phyloP scores from a whole-genome alignment of 768 basidiomycete genomes.

The Tubosaeta brunneosetosa region DNA sequence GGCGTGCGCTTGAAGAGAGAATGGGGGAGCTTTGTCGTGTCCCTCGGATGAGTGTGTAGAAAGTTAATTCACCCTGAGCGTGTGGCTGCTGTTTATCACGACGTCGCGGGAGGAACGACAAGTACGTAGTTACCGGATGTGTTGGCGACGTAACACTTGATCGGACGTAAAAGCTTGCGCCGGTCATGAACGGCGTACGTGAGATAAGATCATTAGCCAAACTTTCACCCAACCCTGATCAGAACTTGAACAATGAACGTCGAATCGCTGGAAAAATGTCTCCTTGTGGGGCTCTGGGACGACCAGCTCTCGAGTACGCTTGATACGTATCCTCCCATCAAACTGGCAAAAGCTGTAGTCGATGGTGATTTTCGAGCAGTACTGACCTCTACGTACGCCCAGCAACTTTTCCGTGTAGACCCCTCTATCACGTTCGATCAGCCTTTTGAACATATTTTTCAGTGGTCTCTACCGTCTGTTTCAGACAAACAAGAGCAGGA shows the following conservation, averaged over 20 bases:
- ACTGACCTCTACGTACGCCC: constrained; percentile 43
- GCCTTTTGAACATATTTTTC: constrained; percentile 36
- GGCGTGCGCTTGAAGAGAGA: neutral
- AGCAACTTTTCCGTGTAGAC: constrained; percentile 35
- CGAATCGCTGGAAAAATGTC: constrained; percentile 45
- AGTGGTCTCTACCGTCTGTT: constrained; percentile 26
- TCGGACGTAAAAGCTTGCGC: no score
- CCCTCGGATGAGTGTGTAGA: neutral
- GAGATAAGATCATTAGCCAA: constrained; percentile 7
- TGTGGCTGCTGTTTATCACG: neutral
- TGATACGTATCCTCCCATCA: constrained; percentile 20
- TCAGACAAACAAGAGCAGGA: constrained; percentile 43
- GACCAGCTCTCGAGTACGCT: constrained; percentile 16
- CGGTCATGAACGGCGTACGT: no score
- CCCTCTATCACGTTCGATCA: constrained; percentile 33
- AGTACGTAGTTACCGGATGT: neutral
- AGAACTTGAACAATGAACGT: no score
- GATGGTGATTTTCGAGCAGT: constrained; percentile 55
- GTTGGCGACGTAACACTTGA: no score
- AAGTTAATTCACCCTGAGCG: neutral
- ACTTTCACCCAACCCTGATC: neutral
- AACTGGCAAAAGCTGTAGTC: constrained; percentile 52
- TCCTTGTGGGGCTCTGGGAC: constrained; percentile 52
- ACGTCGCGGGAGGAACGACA: neutral
- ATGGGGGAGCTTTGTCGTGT: neutral